Evolutionary conservation across 192 early-diverging fungal genomes (phyloP).

Genomic region (Backusella australiensis): DNA sequence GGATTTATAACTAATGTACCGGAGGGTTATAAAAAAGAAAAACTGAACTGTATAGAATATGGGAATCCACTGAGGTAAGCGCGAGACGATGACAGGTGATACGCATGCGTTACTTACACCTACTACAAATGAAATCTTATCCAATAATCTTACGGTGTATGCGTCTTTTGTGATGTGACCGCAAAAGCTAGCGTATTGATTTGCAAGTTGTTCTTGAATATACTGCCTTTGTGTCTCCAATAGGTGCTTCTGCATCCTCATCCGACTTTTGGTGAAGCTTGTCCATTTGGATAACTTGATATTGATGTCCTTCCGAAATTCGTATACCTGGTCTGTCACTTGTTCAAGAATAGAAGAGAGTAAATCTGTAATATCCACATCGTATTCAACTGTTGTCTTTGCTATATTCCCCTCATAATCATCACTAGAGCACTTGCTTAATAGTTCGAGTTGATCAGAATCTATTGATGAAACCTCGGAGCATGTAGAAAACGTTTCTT

Average conservation of each 20-base stretch:
- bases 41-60: slow-evolving; percentile 50
- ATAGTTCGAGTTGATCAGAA: neutral
- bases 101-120: slow-evolving; percentile 64
- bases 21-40: slow-evolving; percentile 40
- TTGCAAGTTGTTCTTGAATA: slow-evolving; percentile 16
- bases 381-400: slow-evolving; percentile 2
- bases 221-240: slow-evolving; percentile 19
- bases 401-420: neutral
- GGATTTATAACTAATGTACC: slow-evolving; percentile 51
- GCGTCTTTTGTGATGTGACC: slow-evolving; percentile 25
- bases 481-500: neutral
- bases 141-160: slow-evolving; percentile 44
- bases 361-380: slow-evolving; percentile 35
- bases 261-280: slow-evolving; percentile 14
- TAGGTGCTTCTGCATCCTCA: slow-evolving; percentile 13
- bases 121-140: slow-evolving; percentile 63
- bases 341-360: slow-evolving; percentile 31
- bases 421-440: neutral
- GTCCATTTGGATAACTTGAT: slow-evolving; percentile 30
- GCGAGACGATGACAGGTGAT: slow-evolving; percentile 44
- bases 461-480: neutral
- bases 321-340: slow-evolving; percentile 31
- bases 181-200: slow-evolving; percentile 20
- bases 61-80: slow-evolving; percentile 54
- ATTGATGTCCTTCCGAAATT: slow-evolving; percentile 10